Evolutionary conservation across 2,329 filamentous ascomycete species (phyloP).

Genomic region (Scedosporium aurantiacum): DNA sequence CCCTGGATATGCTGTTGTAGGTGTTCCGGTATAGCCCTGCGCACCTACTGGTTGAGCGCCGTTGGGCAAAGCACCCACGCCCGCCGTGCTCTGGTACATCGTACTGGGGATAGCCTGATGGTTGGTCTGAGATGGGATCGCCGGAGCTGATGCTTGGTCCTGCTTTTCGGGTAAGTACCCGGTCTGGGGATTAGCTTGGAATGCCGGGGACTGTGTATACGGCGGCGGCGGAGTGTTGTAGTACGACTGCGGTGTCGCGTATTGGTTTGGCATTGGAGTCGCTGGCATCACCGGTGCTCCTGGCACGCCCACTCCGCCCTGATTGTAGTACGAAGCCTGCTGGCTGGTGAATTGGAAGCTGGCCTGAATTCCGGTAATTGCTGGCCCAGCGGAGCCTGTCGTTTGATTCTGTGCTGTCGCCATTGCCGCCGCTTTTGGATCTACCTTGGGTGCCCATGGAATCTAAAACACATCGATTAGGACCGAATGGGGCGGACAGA

Average conservation of each 20-base stretch:
- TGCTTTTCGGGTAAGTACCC: not conserved
- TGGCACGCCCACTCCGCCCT: not conserved
- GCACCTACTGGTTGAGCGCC: not conserved
- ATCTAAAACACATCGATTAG: not conserved
- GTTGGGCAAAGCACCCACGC: not conserved
- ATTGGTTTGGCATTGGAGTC: not conserved
- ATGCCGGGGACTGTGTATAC: not conserved
- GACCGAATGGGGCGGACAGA: not conserved
- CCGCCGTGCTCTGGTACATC: not conserved
- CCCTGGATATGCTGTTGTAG: not conserved
- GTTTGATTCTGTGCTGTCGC: not conserved
- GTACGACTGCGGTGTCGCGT: not conserved
- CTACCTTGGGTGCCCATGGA: not conserved
- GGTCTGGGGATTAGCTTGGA: not conserved
- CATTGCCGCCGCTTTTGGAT: not conserved
- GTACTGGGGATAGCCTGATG: not conserved
- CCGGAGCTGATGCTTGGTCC: not conserved
- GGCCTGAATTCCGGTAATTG: not conserved
- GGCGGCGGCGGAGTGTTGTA: not conserved
- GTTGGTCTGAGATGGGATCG: not conserved
- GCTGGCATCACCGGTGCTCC: not conserved
- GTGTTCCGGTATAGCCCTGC: not conserved
- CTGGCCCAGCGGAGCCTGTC: not conserved
- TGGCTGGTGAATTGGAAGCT: not conserved
- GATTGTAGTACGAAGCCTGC: not conserved